Evolutionary conservation across 2,329 filamentous ascomycete species (phyloP).

Genomic region (Sclerotinia trifoliorum): DNA sequence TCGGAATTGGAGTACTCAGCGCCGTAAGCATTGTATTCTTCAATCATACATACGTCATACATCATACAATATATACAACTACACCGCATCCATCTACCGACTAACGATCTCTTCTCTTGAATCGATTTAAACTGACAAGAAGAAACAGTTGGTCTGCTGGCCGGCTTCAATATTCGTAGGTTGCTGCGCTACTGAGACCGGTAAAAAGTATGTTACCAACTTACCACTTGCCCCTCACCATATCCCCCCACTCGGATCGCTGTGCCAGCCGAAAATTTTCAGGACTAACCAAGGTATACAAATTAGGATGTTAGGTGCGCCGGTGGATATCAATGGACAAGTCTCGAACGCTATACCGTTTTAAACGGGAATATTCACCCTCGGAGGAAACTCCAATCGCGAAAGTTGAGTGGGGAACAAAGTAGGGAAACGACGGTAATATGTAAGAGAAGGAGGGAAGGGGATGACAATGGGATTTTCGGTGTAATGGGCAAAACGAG

Average conservation of each 20-base stretch:
- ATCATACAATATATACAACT: not conserved
- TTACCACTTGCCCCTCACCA: not conserved
- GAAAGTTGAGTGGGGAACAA: not conserved
- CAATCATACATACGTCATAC: not conserved
- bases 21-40: constrained; percentile 44
- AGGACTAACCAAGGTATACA: not conserved
- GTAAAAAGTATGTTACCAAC: constrained; percentile 48
- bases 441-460: not conserved
- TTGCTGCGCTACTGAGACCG: constrained; percentile 54
- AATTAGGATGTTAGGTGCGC: constrained; percentile 50
- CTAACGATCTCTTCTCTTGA: not conserved
- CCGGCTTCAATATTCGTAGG: constrained; percentile 55
- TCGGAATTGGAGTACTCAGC: constrained; percentile 46
- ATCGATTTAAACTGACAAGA: not conserved
- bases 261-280: not conserved
- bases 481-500: no score
- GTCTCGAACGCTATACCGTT: constrained; percentile 52
- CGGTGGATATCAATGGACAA: constrained; percentile 51
- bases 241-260: not conserved
- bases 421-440: not conserved
- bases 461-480: not conserved
- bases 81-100: not conserved
- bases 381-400: constrained; percentile 43
- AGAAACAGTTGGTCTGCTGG: constrained; percentile 51
- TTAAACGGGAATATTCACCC: constrained; percentile 30